These are phyloP conservation scores for Gentiana dahurica DNA, from an alignment of 257 asterid genomes.

Conservation along the genomic window DNA sequence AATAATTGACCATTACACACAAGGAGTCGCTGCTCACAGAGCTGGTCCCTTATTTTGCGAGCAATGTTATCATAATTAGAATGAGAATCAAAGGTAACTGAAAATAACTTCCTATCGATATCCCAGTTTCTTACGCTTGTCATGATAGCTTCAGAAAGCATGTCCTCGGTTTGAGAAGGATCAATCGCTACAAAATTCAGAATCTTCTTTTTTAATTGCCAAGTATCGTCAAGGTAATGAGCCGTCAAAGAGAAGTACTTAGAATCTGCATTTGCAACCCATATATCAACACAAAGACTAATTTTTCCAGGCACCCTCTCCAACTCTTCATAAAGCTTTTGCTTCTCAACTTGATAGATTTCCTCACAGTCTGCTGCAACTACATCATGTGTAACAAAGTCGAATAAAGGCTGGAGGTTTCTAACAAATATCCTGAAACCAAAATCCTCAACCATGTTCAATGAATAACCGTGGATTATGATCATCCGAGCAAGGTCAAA, in stretches of 20 bases:
- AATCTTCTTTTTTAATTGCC: slow-evolving; percentile 70
- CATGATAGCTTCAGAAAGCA: slow-evolving; percentile 56
- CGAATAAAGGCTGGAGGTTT: slow-evolving; percentile 86
- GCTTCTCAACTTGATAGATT: slow-evolving; percentile 64
- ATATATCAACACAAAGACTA: slow-evolving; percentile 72
- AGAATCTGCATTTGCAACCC: slow-evolving; percentile 43
- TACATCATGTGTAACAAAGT: slow-evolving; percentile 39
- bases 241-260: slow-evolving; percentile 74
- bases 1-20: slow-evolving; percentile 84
- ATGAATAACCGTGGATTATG: slow-evolving; percentile 76
- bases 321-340: slow-evolving; percentile 65
- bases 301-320: slow-evolving; percentile 73
- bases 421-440: slow-evolving; percentile 74
- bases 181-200: slow-evolving; percentile 51
- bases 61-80: slow-evolving; percentile 51
- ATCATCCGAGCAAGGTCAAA: slow-evolving; percentile 90
- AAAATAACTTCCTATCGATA: slow-evolving; percentile 74
- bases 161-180: slow-evolving; percentile 63
- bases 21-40: slow-evolving; percentile 66
- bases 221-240: slow-evolving; percentile 63
- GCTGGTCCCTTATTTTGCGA: slow-evolving; percentile 56
- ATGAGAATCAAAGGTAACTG: slow-evolving; percentile 58
- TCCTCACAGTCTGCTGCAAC: slow-evolving; percentile 74
- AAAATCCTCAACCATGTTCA: slow-evolving; percentile 76
- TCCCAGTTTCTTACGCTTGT: slow-evolving; percentile 65